These are phyloP conservation scores for Bathelium albidoporum DNA, from an alignment of 495 filamentous ascomycete genomes.

Conservation along the genomic window DNA sequence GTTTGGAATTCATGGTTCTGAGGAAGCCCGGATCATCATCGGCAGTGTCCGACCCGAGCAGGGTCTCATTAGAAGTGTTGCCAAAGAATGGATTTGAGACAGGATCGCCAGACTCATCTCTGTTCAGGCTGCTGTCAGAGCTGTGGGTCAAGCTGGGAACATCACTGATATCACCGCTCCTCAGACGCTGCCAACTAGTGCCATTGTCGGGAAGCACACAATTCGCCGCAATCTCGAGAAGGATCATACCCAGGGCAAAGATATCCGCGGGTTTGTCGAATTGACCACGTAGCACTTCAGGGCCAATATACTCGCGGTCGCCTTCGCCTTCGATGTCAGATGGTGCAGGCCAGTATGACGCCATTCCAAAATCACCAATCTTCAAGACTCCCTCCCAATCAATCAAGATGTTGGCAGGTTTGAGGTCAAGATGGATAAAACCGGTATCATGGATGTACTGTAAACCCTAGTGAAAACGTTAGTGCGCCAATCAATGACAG, in stretches of 20 bases:
- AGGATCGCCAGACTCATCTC: slow-evolving; percentile 66
- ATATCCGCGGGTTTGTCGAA: slow-evolving; percentile 88
- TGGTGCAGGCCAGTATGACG: slow-evolving; percentile 65
- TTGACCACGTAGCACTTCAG: slow-evolving; percentile 73
- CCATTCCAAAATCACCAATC: slow-evolving; percentile 93
- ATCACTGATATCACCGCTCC: slow-evolving; percentile 75
- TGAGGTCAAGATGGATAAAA: slow-evolving; percentile 89
- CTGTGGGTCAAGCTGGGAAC: slow-evolving; percentile 75
- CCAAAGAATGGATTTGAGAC: slow-evolving; percentile 23
- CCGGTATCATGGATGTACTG: slow-evolving; percentile 78
- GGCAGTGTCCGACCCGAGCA: slow-evolving; percentile 6
- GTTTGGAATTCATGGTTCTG: slow-evolving; percentile 19
- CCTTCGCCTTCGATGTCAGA: slow-evolving; percentile 78
- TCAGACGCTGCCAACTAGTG: slow-evolving; percentile 73
- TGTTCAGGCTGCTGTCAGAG: slow-evolving; percentile 54
- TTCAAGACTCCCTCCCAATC: slow-evolving; percentile 85
- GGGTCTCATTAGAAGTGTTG: slow-evolving; percentile 10
- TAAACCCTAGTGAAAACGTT: slow-evolving; percentile 50
- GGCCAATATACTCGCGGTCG: slow-evolving; percentile 90
- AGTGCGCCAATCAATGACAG: slow-evolving; percentile 28
- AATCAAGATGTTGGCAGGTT: slow-evolving; percentile 89
- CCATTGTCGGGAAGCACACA: slow-evolving; percentile 87
- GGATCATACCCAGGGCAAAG: slow-evolving; percentile 85
- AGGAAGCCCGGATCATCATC: slow-evolving; percentile 19
- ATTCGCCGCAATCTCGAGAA: slow-evolving; percentile 88